These are phyloP conservation scores for Epichloe brachyelytri DNA, from an alignment of 2,329 filamentous ascomycete species.

Conservation along the genomic window DNA sequence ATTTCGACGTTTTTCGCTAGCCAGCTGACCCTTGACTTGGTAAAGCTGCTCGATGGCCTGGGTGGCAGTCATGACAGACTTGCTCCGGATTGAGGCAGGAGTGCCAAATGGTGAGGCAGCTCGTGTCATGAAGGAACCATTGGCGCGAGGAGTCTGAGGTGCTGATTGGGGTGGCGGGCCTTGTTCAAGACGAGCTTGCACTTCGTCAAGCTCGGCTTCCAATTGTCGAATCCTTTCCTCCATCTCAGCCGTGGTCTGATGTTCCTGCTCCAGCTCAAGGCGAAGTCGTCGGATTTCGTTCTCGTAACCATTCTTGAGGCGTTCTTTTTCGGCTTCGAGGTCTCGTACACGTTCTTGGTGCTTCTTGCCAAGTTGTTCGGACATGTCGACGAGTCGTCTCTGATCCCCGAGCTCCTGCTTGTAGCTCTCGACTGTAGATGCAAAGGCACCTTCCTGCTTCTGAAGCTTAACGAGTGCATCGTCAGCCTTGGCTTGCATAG, in stretches of 20 bases:
- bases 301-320: slow-evolving; percentile 51
- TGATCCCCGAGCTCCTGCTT: slow-evolving; percentile 74
- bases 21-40: slow-evolving; percentile 58
- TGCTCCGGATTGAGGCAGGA: slow-evolving; percentile 43
- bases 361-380: slow-evolving; percentile 61
- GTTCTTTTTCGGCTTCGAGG: slow-evolving; percentile 49
- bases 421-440: slow-evolving; percentile 74
- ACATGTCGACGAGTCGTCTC: slow-evolving; percentile 68
- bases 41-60: slow-evolving; percentile 53
- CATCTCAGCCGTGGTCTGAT: slow-evolving; percentile 30
- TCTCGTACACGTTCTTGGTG: slow-evolving; percentile 59
- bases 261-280: slow-evolving; percentile 44
- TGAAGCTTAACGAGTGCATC: slow-evolving; percentile 73
- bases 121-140: slow-evolving; percentile 40
- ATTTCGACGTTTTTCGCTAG: slow-evolving; percentile 59
- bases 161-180: slow-evolving; percentile 31
- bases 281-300: slow-evolving; percentile 43
- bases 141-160: slow-evolving; percentile 48
- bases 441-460: slow-evolving; percentile 70
- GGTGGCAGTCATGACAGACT: slow-evolving; percentile 43
- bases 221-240: slow-evolving; percentile 37
- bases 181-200: slow-evolving; percentile 36
- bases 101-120: slow-evolving; percentile 50
- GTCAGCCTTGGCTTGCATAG: slow-evolving; percentile 76
- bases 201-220: slow-evolving; percentile 39